Conservation (phyloP, 2,329 filamentous ascomycete genomes). For the Nigrospora osmanthi region DNA sequence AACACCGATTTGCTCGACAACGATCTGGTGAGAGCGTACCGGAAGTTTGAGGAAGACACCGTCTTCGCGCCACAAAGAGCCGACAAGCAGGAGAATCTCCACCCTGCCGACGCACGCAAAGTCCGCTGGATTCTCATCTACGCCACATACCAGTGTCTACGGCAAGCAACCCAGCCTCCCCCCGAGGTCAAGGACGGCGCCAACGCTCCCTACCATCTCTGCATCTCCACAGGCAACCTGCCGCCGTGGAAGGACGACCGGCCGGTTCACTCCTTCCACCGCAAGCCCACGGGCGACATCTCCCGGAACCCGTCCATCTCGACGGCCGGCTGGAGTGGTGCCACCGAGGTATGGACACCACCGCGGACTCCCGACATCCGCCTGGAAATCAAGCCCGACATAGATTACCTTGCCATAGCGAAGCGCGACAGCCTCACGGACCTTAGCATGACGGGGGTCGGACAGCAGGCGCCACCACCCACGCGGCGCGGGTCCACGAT, state of each 20-base stretch:
- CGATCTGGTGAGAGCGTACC: conserved; percentile 59
- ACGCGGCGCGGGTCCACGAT: conserved; percentile 14
- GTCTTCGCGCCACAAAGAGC: conserved; percentile 39
- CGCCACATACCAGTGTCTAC: conserved; percentile 63
- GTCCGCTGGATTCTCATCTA: conserved; percentile 75
- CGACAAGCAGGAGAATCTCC: conserved; percentile 49
- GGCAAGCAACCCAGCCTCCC: conserved; percentile 53
- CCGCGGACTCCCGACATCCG: background rate
- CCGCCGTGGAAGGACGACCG: conserved; percentile 37
- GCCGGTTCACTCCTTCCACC: conserved; percentile 16
- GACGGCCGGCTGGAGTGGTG: conserved; percentile 2
- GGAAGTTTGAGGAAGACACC: conserved; percentile 58
- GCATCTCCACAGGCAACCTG: conserved; percentile 31
- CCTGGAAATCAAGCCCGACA: conserved; percentile 44
- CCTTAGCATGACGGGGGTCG: conserved; percentile 2
- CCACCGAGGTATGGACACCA: conserved; percentile 3
- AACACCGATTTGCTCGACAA: conserved; percentile 31
- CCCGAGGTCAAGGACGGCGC: conserved; percentile 50
- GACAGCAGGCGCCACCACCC: conserved; percentile 4
- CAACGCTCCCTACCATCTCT: conserved; percentile 48
- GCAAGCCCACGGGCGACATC: conserved; percentile 19
- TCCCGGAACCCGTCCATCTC: conserved; percentile 9
- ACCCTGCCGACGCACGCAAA: conserved; percentile 62
- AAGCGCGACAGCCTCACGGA: conserved; percentile 18
- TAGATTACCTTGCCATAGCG: conserved; percentile 43